Evolutionary conservation across 495 filamentous ascomycete species (phyloP), one percentile per base, ranked within the genome.

Genomic region (Physcia stellaris): DNA sequence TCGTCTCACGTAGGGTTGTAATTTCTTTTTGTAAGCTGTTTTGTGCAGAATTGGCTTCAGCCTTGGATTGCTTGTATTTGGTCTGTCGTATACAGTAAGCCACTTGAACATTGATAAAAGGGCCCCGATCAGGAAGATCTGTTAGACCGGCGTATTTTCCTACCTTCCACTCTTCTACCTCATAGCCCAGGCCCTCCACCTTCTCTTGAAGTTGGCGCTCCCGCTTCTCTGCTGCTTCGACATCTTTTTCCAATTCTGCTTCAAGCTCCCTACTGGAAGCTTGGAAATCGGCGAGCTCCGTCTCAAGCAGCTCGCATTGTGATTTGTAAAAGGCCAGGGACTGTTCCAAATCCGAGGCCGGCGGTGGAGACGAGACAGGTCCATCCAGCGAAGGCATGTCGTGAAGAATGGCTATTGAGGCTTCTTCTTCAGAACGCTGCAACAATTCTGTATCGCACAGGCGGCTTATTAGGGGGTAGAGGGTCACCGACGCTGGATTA

Each of bases 91-190:
- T 28, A 7, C 7, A 13, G 26, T 28, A 7, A 28, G 26, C 13
- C 13, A 13, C 13, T 28, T 13, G 26, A 28, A 28, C 9, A 28
- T 7, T 13, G 13, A 7, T 7, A 28, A 13, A 13, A 28, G 13
- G 13, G 9, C 26, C 26, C 7, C 13, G 26, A 13, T 7, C 13
- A 28, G 13, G 7, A 28, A 7, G 9, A 28, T 28, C 26, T 7
- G 7, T 28, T 7, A 28, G 26, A 13, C 7, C 13, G 26, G 13
- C 13, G 9, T 28, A 28, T 28, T 7, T 7, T 7, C 74, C 53
- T 66, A 94, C 87, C 75, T 98, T 95, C 90, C 90, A 98, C 60
- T 98, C 90, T 15, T 94, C 87, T 0, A 88, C 86, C 53, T 95
- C 86, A 51, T 84, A 95, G 39, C 71, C 73, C 49, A 94, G 55